Evolutionary conservation across 495 filamentous ascomycete genomes (phyloP).

Genomic region (Xanthoparmelia taractica): DNA sequence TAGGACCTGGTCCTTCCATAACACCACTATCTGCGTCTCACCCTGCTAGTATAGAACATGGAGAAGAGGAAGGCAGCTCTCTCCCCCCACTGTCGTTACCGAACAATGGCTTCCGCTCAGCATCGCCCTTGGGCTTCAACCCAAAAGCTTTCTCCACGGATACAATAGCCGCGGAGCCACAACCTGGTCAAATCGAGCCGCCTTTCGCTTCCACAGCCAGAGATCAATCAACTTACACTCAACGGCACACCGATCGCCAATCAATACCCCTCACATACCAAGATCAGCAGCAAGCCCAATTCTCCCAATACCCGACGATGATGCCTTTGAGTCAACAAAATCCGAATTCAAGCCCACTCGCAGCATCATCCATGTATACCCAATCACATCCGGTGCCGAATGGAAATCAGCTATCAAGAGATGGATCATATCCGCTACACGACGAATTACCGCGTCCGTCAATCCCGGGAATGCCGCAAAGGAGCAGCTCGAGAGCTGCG

Average conservation of each 20-base stretch:
- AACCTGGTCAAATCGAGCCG: conserved; percentile 12
- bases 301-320: conserved; percentile 34
- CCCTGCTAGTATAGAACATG: conserved; percentile 4
- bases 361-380: conserved; percentile 49
- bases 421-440: conserved; percentile 49
- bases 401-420: conserved; percentile 34
- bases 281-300: conserved; percentile 42
- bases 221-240: conserved; percentile 18
- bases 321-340: conserved; percentile 27
- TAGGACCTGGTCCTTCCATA: conserved; percentile 12
- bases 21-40: conserved; percentile 21
- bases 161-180: conserved; percentile 14
- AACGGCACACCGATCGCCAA: conserved; percentile 30
- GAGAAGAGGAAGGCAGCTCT: conserved; percentile 7
- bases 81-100: conserved; percentile 10
- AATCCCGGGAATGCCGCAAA: conserved; percentile 45
- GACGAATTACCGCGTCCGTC: conserved; percentile 60
- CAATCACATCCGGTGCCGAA: conserved; percentile 35
- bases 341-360: conserved; percentile 38
- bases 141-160: conserved; percentile 31
- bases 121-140: conserved; percentile 34
- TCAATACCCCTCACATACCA: conserved; percentile 37
- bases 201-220: conserved; percentile 18
- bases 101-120: conserved; percentile 22
- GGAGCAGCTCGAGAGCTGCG: conserved; percentile 55